Percentiles rank a stretch among this genome's conserved stretches.
phyloP scores from a whole-genome alignment of 2,329 filamentous ascomycete genomes.

The Cercospora sesami region DNA sequence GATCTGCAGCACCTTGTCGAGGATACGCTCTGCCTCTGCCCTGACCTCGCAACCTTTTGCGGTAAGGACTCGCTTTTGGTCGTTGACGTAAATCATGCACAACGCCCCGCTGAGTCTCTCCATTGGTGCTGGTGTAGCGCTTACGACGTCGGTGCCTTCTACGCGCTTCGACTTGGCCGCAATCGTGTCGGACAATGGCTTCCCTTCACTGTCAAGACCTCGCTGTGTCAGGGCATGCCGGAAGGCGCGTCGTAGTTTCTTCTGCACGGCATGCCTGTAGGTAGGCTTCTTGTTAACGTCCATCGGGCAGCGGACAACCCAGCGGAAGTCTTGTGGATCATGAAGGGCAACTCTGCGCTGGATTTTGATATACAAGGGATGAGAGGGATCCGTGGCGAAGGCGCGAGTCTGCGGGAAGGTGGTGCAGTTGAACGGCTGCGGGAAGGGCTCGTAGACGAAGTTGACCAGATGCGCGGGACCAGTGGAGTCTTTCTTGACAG shows the following conservation, averaged over 20 bases:
- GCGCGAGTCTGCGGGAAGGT: conserved; percentile 29
- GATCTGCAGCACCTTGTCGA: conserved; percentile 11
- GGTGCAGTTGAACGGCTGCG: conserved; percentile 33
- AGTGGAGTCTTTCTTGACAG: background rate
- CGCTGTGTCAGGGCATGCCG: conserved; percentile 46
- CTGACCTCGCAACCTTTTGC: conserved; percentile 25
- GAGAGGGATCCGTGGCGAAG: conserved; percentile 29
- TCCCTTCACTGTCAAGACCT: conserved; percentile 47
- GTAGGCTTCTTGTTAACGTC: conserved; percentile 43
- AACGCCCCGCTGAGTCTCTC: conserved; percentile 24
- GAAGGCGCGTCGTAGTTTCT: conserved; percentile 50
- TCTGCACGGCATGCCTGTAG: conserved; percentile 49
- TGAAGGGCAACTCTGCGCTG: conserved; percentile 27
- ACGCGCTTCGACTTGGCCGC: background rate
- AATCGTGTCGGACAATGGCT: conserved; percentile 1
- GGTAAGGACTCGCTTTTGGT: conserved; percentile 23
- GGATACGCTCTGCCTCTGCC: conserved; percentile 14
- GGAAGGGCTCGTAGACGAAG: conserved; percentile 26
- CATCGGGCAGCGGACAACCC: conserved; percentile 43
- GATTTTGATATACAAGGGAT: conserved; percentile 41
- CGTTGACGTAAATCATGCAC: conserved; percentile 22
- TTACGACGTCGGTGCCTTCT: background rate
- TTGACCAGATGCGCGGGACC: conserved; percentile 17
- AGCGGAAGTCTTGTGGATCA: conserved; percentile 49
- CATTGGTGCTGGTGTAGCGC: background rate